Evolutionary conservation across 768 basidiomycete genomes (phyloP).

Genomic region (Termitomyces sp.): DNA sequence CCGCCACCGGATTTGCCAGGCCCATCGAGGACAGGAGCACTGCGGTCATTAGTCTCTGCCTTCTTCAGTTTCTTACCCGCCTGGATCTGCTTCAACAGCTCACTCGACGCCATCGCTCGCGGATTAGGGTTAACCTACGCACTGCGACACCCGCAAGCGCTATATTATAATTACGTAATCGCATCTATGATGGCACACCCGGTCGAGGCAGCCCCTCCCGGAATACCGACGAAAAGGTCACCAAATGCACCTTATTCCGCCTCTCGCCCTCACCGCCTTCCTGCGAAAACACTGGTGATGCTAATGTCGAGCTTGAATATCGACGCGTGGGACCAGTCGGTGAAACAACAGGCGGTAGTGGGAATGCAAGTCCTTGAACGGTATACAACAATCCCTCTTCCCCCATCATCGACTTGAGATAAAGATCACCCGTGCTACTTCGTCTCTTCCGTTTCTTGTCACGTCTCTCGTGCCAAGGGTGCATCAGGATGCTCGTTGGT

Average conservation of each 20-base stretch:
- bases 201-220: too few species aligned
- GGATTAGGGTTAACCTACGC: neutral
- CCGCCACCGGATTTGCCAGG: constrained; percentile 37
- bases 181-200: neutral
- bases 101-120: constrained; percentile 55
- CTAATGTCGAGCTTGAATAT: constrained; percentile 12
- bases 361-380: constrained; percentile 6
- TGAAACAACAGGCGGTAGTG: constrained; percentile 8
- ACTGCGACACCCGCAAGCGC: neutral
- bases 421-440: neutral
- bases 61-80: constrained; percentile 82
- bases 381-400: constrained; percentile 2
- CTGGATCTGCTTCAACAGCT: constrained; percentile 79
- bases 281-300: constrained; percentile 3
- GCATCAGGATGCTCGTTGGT: constrained; percentile 11
- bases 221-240: constrained; percentile 11
- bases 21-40: constrained; percentile 57
- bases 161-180: constrained; percentile 10
- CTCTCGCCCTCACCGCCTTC: constrained; percentile 1
- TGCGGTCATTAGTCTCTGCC: constrained; percentile 77
- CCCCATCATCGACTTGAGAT: neutral
- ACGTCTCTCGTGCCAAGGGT: constrained; percentile 12
- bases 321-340: neutral
- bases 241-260: constrained; percentile 1
- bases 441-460: neutral